Conservation (phyloP, 345 rosid genomes). For the Lepidium aucheri region DNA sequence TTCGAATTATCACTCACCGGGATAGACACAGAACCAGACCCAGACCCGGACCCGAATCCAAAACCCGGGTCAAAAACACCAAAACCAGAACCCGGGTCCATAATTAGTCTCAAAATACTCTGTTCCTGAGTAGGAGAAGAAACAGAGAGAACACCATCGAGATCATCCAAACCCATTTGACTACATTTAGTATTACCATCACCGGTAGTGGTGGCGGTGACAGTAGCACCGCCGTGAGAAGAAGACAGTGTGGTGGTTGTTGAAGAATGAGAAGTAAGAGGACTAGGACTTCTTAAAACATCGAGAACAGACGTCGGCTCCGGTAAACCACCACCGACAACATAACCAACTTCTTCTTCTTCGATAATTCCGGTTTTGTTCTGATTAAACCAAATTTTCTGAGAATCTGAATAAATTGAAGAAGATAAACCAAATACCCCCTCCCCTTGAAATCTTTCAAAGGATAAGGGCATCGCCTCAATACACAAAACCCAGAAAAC, state of each 20-base stretch:
- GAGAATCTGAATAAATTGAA: slow-evolving; percentile 29
- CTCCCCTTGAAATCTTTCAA: slow-evolving; percentile 87
- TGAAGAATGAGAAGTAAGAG: slow-evolving; percentile 45
- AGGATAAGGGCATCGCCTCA: slow-evolving; percentile 88
- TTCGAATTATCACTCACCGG: slow-evolving; percentile 14
- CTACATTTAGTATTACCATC: slow-evolving; percentile 45
- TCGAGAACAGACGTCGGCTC: slow-evolving; percentile 70
- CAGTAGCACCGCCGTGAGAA: slow-evolving; percentile 42
- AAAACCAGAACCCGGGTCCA: slow-evolving; percentile 61
- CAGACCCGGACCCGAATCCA: slow-evolving; percentile 40
- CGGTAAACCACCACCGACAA: slow-evolving; percentile 32
- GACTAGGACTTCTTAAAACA: slow-evolving; percentile 44
- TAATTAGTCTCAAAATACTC: slow-evolving; percentile 51
- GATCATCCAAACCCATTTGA: slow-evolving; percentile 47
- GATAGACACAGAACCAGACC: slow-evolving; percentile 29
- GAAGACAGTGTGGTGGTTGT: slow-evolving; percentile 59
- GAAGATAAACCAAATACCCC: slow-evolving; percentile 50
- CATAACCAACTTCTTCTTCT: slow-evolving; percentile 28
- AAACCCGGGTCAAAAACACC: slow-evolving; percentile 60
- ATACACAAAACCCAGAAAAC: background rate
- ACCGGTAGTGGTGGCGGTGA: slow-evolving; percentile 22
- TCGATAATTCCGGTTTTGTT: slow-evolving; percentile 6
- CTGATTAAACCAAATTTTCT: slow-evolving; percentile 2
- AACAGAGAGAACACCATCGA: slow-evolving; percentile 53
- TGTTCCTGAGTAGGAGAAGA: slow-evolving; percentile 57